phyloP scores from a whole-genome alignment of 192 early-diverging fungal genomes.

The Geranomyces michiganensis region DNA sequence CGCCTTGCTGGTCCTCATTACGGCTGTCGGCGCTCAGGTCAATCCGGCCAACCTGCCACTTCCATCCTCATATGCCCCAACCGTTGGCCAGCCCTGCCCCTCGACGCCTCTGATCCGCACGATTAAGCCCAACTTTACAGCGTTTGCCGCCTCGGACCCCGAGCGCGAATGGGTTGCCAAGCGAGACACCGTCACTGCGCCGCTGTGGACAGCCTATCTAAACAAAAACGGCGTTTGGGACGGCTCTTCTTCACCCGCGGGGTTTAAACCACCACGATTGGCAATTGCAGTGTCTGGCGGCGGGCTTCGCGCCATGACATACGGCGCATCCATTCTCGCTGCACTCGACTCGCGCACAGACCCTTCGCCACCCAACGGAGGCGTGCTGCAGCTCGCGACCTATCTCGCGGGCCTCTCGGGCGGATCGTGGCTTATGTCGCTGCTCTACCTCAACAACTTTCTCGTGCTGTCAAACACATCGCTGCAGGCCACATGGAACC shows the following conservation, averaged over 20 bases:
- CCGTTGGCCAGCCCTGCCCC: not conserved
- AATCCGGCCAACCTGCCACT: too few species aligned
- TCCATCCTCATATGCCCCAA: too few species aligned
- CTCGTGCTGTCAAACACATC: constrained; percentile 6
- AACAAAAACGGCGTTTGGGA: not conserved
- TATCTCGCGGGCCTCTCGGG: constrained; percentile 35
- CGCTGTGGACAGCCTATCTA: not conserved
- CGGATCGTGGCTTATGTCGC: constrained; percentile 35
- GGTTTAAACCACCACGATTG: constrained; percentile 12
- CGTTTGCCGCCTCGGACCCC: not conserved
- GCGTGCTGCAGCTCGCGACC: constrained; percentile 31
- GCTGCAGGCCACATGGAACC: constrained; percentile 12
- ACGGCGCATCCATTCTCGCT: constrained; percentile 28
- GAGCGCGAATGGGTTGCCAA: constrained; percentile 3
- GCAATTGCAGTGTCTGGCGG: constrained; percentile 34
- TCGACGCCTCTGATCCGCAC: not conserved
- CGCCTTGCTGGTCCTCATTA: too few species aligned
- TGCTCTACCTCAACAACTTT: constrained; percentile 28
- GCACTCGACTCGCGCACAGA: constrained; percentile 16
- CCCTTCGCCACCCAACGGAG: constrained; percentile 1
- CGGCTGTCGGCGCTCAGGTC: too few species aligned
- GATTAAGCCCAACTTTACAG: not conserved
- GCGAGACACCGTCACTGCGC: not conserved
- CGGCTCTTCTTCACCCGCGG: not conserved
- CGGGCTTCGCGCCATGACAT: constrained; percentile 30